Percentiles rank a stretch among this genome's conserved stretches.
Conservation (phyloP, 129 eudicot genomes). For the Mikania micrantha region DNA sequence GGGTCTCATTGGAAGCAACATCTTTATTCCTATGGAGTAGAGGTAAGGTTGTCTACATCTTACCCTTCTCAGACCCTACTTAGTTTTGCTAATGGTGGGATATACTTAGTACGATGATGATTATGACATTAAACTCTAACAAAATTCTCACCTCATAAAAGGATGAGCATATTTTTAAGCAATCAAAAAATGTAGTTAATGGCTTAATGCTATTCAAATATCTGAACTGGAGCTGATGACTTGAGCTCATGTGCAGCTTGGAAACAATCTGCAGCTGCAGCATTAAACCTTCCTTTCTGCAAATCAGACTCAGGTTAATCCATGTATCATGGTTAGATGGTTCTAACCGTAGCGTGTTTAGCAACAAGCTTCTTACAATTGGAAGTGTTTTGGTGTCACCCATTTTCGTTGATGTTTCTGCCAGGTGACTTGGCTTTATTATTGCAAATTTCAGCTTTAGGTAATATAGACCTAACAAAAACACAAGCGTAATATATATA, state of each 20-base stretch:
- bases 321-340: conserved; percentile 72
- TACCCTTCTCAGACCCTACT: no score
- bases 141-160: conserved; percentile 3
- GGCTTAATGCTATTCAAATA: conserved; percentile 19
- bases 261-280: conserved; percentile 85
- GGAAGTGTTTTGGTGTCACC: conserved; percentile 45
- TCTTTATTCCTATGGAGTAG: no score
- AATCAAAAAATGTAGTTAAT: conserved; percentile 13
- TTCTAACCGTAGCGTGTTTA: conserved; percentile 67
- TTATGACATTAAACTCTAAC: neutral
- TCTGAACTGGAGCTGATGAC: conserved; percentile 74
- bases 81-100: no score
- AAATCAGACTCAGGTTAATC: conserved; percentile 62
- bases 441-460: no score
- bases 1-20: no score
- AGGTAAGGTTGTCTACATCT: no score
- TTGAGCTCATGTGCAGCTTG: conserved; percentile 89
- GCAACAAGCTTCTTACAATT: conserved; percentile 67
- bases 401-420: conserved; percentile 44
- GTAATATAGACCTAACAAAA: no score
- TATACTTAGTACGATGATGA: no score
- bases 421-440: no score
- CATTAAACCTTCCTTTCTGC: conserved; percentile 64
- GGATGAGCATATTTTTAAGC: conserved; percentile 14
- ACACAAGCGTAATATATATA: no score